Percentiles rank a stretch among this genome's conserved stretches.
phyloP scores from a whole-genome alignment of 495 filamentous ascomycete species.

The Penicillium steckii region DNA sequence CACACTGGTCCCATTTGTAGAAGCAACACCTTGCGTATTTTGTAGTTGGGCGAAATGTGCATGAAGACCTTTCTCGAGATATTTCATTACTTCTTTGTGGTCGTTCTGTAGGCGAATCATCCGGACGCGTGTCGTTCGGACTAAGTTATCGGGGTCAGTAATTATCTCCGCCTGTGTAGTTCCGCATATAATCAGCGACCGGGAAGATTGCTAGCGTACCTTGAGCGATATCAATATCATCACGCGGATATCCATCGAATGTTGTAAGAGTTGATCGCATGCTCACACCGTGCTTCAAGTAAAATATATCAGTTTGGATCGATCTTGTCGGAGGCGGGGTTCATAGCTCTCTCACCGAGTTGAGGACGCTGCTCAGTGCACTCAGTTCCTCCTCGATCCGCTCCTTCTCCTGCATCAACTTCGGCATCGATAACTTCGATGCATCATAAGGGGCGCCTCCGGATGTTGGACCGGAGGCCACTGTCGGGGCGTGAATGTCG shows the following conservation, averaged over 20 bases:
- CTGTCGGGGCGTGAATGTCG: slow-evolving; percentile 69
- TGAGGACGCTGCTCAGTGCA: slow-evolving; percentile 79
- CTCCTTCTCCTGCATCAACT: slow-evolving; percentile 73
- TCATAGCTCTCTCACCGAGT: slow-evolving; percentile 61
- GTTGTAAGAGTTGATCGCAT: slow-evolving; percentile 91
- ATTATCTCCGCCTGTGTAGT: too few relatives aligned
- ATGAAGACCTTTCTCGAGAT: slow-evolving; percentile 80
- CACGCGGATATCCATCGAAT: slow-evolving; percentile 87
- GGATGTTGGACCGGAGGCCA: slow-evolving; percentile 69
- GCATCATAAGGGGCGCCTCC: slow-evolving; percentile 53
- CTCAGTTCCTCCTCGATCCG: slow-evolving; percentile 80
- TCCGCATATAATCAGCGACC: background rate
- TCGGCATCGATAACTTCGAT: slow-evolving; percentile 58
- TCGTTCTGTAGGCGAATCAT: slow-evolving; percentile 92
- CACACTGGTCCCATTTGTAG: slow-evolving; percentile 31
- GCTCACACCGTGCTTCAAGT: slow-evolving; percentile 76
- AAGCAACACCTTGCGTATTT: slow-evolving; percentile 24
- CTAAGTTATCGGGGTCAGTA: slow-evolving; percentile 48
- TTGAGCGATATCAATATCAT: slow-evolving; percentile 93
- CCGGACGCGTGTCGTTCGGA: slow-evolving; percentile 84
- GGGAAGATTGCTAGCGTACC: slow-evolving; percentile 52
- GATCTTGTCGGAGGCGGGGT: background rate
- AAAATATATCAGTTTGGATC: slow-evolving; percentile 4
- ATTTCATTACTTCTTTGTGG: slow-evolving; percentile 82
- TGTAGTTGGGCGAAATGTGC: slow-evolving; percentile 57